phyloP scores from a whole-genome alignment of 2,329 filamentous ascomycete species.

The Epichloe festucae region DNA sequence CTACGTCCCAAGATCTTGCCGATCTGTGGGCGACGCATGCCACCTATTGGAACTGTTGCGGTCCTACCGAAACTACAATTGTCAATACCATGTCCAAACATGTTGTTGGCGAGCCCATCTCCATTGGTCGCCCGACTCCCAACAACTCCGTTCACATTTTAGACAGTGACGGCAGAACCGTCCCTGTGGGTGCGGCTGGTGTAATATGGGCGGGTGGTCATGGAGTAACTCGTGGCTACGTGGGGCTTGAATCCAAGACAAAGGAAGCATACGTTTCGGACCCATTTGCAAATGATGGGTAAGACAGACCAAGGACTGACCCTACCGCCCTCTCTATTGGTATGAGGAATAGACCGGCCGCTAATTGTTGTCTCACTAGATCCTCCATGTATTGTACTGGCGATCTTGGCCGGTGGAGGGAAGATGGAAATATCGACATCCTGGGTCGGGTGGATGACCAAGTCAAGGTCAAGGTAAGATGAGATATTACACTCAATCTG shows the following conservation, averaged over 20 bases:
- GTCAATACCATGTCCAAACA: conserved; percentile 44
- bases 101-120: conserved; percentile 29
- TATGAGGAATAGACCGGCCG: neutral
- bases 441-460: conserved; percentile 48
- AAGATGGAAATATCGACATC: conserved; percentile 39
- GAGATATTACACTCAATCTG: conserved; percentile 1
- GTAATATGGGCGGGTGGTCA: conserved; percentile 44
- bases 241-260: conserved; percentile 39
- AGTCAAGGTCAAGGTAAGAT: conserved; percentile 42
- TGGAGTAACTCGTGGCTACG: conserved; percentile 42
- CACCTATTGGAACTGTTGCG: conserved; percentile 43
- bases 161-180: conserved; percentile 30
- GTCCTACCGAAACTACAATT: conserved; percentile 47
- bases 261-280: conserved; percentile 35
- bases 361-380: conserved; percentile 14
- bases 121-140: conserved; percentile 42
- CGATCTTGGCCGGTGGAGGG: conserved; percentile 41
- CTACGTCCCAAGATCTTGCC: conserved; percentile 35
- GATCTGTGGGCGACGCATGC: conserved; percentile 39
- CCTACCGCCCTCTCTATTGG: neutral
- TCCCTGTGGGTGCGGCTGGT: conserved; percentile 33
- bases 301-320: conserved; percentile 10
- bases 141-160: conserved; percentile 45
- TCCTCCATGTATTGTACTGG: conserved; percentile 47
- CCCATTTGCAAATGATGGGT: conserved; percentile 39